These are phyloP conservation scores for Liquidambar formosana DNA, from an alignment of 164 flowering plant species.

Conservation along the genomic window DNA sequence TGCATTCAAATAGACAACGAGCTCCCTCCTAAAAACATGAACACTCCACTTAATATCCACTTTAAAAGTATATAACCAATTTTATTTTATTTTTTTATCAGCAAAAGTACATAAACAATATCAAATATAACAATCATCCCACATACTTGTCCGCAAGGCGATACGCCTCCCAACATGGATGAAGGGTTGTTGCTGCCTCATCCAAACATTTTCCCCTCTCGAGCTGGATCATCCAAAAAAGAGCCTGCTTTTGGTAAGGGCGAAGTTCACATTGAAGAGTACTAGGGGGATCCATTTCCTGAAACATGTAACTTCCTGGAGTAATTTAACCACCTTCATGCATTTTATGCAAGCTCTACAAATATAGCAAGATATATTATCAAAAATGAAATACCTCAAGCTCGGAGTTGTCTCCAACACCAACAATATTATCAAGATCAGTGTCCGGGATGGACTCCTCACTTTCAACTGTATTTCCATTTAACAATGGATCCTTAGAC, in stretches of 20 bases:
- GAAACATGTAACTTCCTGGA: conserved; percentile 9
- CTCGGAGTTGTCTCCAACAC: conserved; percentile 63
- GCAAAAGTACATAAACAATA: not conserved
- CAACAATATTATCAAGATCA: conserved; percentile 85
- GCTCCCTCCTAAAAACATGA: conserved; percentile 61
- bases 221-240: conserved; percentile 81
- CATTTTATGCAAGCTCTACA: conserved; percentile 4
- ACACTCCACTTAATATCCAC: conserved; percentile 2
- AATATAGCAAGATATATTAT: not conserved
- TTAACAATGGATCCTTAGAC: conserved; percentile 32
- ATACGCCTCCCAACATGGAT: conserved; percentile 98
- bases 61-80: conserved; percentile 1
- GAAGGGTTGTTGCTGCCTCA: conserved; percentile 79
- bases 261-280: conserved; percentile 82
- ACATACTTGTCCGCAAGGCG: conserved; percentile 74
- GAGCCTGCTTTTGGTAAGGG: conserved; percentile 96
- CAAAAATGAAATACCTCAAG: conserved; percentile 59
- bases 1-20: conserved; percentile 76
- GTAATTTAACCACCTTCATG: not conserved
- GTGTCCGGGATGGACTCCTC: conserved; percentile 69
- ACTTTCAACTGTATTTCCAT: conserved; percentile 49
- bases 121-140: not conserved
- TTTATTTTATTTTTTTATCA: no score
- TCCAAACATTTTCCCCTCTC: conserved; percentile 74
- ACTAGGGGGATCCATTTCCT: conserved; percentile 94